phyloP scores from a whole-genome alignment of 139 green algal genomes.

The Coccomyxa sp. region DNA sequence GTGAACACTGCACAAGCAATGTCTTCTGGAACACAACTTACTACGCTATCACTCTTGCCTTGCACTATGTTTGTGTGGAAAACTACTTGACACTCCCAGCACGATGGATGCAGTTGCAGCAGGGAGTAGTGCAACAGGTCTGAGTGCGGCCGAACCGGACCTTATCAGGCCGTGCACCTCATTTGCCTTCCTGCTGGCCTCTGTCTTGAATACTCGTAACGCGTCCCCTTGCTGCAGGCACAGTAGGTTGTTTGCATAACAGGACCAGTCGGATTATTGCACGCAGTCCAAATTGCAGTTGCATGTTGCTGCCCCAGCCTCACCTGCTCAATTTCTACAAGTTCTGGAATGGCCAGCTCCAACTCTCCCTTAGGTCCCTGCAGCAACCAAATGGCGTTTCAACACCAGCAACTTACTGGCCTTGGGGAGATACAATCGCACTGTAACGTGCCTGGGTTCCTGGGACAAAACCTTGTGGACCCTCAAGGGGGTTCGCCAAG shows the following conservation, averaged over 20 bases:
- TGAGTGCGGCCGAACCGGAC: constrained; percentile 14
- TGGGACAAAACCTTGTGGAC: no score
- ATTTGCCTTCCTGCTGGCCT: constrained; percentile 46
- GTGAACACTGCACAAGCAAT: no score
- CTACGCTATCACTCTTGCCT: no score
- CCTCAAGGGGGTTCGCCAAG: no score
- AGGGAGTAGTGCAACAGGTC: no score
- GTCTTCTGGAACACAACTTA: no score
- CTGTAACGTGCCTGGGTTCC: no score
- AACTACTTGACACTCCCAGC: no score
- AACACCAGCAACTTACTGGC: background rate
- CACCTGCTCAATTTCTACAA: background rate
- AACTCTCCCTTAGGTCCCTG: constrained; percentile 86
- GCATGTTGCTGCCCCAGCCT: background rate
- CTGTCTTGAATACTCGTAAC: constrained; percentile 43
- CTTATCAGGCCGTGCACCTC: constrained; percentile 64
- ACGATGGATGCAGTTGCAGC: no score
- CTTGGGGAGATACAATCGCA: no score
- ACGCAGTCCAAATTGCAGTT: no score
- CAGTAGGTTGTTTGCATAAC: background rate
- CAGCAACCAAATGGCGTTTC: background rate
- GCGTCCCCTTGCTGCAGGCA: constrained; percentile 43
- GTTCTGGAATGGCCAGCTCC: constrained; percentile 24
- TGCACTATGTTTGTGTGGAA: no score
- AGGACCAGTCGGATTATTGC: background rate